Evolutionary conservation across 1,139 yeast species (phyloP).

Genomic region (Suhomyces ambrosiae): DNA sequence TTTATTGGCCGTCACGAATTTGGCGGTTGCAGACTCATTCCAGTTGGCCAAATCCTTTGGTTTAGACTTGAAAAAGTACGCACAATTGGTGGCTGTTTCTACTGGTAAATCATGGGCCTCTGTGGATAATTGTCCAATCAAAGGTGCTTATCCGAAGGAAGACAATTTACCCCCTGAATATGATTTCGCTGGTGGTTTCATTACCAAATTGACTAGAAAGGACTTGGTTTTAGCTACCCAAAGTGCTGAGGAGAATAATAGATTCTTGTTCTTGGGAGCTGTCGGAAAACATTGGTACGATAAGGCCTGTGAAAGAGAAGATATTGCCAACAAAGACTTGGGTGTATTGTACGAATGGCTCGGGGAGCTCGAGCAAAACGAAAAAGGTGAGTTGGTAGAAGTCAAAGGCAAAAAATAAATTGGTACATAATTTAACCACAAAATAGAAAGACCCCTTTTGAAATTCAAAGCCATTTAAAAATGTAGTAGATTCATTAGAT

Average conservation of each 20-base stretch:
- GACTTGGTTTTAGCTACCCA: conserved; percentile 58
- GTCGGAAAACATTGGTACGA: conserved; percentile 47
- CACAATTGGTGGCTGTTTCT: conserved; percentile 57
- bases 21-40: conserved; percentile 64
- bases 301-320: conserved; percentile 47
- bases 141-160: conserved; percentile 50
- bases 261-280: conserved; percentile 47
- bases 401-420: neutral
- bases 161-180: conserved; percentile 48
- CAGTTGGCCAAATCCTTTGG: conserved; percentile 59
- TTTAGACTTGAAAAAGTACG: conserved; percentile 50
- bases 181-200: conserved; percentile 56
- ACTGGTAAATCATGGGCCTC: conserved; percentile 66
- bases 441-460: no score
- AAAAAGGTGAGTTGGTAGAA: conserved; percentile 19
- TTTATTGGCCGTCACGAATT: conserved; percentile 57
- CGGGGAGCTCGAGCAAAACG: conserved; percentile 28
- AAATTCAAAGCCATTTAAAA: no score
- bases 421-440: neutral
- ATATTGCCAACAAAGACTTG: conserved; percentile 45
- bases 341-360: conserved; percentile 52
- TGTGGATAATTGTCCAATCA: conserved; percentile 61
- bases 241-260: conserved; percentile 40
- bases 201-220: conserved; percentile 56
- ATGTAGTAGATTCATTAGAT: no score